Percentiles rank a stretch among this genome's conserved stretches.
Conservation (phyloP, 331 rosid species). For the Prunus yedoensis region DNA sequence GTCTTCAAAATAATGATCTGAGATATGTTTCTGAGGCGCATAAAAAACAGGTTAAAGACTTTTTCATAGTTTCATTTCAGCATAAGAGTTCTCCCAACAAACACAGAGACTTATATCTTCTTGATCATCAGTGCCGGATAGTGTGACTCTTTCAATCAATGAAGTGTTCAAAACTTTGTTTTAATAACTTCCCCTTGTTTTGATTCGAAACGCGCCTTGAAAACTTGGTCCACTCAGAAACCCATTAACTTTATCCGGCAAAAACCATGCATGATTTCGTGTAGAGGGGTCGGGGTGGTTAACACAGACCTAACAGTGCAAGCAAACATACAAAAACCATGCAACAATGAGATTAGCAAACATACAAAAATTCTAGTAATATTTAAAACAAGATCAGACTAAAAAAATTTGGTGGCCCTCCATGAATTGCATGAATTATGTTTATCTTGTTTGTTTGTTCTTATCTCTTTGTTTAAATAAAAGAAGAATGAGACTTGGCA, state of each 20-base stretch:
- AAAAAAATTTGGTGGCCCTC: not conserved
- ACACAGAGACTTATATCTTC: not conserved
- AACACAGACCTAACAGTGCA: not conserved
- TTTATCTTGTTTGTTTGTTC: not conserved
- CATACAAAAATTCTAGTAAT: not conserved
- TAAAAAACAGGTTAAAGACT: not conserved
- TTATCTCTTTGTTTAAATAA: not conserved
- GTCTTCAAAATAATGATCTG: too few relatives aligned
- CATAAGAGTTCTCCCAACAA: too few relatives aligned
- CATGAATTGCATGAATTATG: not conserved
- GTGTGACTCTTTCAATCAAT: not conserved
- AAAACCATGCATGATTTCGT: not conserved
- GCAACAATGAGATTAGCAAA: conserved; percentile 4
- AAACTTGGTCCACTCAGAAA: not conserved
- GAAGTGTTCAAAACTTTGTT: not conserved
- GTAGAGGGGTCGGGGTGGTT: not conserved
- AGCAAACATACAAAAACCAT: not conserved
- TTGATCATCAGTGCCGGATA: not conserved
- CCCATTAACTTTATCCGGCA: not conserved
- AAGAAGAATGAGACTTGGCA: conserved; percentile 8
- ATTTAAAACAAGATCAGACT: not conserved
- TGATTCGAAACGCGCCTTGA: not conserved
- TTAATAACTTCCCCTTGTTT: not conserved
- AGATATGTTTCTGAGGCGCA: too few relatives aligned
- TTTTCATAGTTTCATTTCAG: not conserved